Evolutionary conservation across 805 yeast genomes (phyloP).

Genomic region (Torulaspora maleeae): DNA sequence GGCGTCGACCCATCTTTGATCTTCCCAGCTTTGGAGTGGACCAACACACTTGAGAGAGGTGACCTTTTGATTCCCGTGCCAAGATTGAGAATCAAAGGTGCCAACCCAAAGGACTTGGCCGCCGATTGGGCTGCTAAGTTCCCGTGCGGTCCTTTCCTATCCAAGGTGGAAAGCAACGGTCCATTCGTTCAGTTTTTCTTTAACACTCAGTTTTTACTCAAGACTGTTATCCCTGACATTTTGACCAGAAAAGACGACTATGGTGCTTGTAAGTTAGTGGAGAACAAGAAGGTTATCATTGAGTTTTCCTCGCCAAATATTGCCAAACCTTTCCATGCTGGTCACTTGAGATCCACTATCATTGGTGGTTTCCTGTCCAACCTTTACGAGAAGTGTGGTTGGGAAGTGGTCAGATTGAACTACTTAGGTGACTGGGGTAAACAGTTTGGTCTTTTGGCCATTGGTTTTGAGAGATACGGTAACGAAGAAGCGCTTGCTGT

Average conservation of each 20-base stretch:
- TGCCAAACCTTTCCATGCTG: conserved; percentile 99
- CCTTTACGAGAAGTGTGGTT: conserved; percentile 84
- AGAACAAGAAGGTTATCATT: conserved; percentile 63
- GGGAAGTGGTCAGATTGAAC: conserved; percentile 88
- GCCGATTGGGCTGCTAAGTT: conserved; percentile 73
- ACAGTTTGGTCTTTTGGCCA: conserved; percentile 93
- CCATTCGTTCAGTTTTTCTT: conserved; percentile 89
- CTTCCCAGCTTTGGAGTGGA: conserved; percentile 83
- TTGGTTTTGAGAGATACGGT: conserved; percentile 87
- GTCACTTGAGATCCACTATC: conserved; percentile 95
- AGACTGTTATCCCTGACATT: conserved; percentile 65
- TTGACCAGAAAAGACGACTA: conserved; percentile 54
- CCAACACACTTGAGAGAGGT: conserved; percentile 81
- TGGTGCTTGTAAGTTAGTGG: conserved; percentile 74
- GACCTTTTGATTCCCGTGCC: conserved; percentile 92
- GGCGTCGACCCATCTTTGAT: conserved; percentile 67
- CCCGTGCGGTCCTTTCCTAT: conserved; percentile 64
- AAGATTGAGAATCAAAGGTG: conserved; percentile 78
- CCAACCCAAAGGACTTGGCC: conserved; percentile 70
- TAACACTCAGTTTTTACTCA: conserved; percentile 58
- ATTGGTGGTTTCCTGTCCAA: conserved; percentile 94
- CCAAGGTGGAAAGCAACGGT: conserved; percentile 75
- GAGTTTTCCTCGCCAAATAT: conserved; percentile 98
- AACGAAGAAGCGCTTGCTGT: conserved; percentile 58
- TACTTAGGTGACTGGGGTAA: conserved; percentile 99